Percentiles rank a stretch among this genome's conserved stretches.
phyloP scores from a whole-genome alignment of 306 rosid genomes.

The Trichosanthes cucumerina region DNA sequence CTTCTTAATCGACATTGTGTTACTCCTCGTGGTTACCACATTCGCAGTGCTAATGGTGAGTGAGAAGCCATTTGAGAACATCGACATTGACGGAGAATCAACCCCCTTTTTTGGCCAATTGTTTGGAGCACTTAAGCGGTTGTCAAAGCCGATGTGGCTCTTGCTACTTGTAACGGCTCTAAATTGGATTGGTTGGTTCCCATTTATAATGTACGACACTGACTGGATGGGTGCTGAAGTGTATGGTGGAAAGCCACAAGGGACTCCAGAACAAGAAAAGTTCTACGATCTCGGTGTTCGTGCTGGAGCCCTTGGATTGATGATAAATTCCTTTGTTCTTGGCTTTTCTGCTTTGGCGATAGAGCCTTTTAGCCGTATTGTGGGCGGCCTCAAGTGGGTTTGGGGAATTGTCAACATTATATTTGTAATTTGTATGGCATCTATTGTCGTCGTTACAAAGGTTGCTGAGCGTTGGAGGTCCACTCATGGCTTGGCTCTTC shows the following conservation, averaged over 20 bases:
- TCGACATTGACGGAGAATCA: not conserved
- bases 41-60: slow-evolving; percentile 32
- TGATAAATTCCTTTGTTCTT: slow-evolving; percentile 63
- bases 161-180: slow-evolving; percentile 65
- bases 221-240: slow-evolving; percentile 97
- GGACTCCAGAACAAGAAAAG: slow-evolving; percentile 23
- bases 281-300: slow-evolving; percentile 55
- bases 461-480: slow-evolving; percentile 26
- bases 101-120: slow-evolving; percentile 17
- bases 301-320: slow-evolving; percentile 60
- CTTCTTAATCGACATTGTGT: slow-evolving; percentile 52
- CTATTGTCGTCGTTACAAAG: slow-evolving; percentile 57
- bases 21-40: slow-evolving; percentile 21
- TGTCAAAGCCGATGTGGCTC: slow-evolving; percentile 63
- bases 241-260: slow-evolving; percentile 43
- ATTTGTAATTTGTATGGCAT: slow-evolving; percentile 32
- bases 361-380: slow-evolving; percentile 32
- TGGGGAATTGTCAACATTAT: slow-evolving; percentile 80
- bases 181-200: slow-evolving; percentile 92
- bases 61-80: slow-evolving; percentile 7
- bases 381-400: slow-evolving; percentile 58
- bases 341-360: slow-evolving; percentile 47
- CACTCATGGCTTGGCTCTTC: slow-evolving; percentile 10
- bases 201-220: slow-evolving; percentile 71
- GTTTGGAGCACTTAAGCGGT: slow-evolving; percentile 37